These are phyloP conservation scores for Scheffersomyces ergatensis DNA, from an alignment of 805 yeast species.

Conservation along the genomic window DNA sequence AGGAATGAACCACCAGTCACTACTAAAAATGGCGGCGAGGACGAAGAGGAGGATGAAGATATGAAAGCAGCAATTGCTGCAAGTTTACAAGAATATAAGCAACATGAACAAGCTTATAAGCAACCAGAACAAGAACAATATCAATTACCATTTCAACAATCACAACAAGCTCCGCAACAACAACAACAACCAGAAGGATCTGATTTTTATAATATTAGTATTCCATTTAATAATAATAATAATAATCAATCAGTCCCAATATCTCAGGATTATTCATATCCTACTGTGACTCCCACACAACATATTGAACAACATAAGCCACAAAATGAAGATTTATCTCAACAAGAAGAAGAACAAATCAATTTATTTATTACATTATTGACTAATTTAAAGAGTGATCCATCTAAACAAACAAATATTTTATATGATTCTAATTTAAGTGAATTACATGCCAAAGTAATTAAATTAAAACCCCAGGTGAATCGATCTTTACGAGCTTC, in stretches of 20 bases:
- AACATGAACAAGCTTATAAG: slow-evolving; percentile 17
- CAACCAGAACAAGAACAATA: slow-evolving; percentile 4
- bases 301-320: slow-evolving; percentile 5
- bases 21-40: slow-evolving; percentile 12
- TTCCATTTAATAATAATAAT: slow-evolving; percentile 15
- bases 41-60: slow-evolving; percentile 74
- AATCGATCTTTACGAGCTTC: slow-evolving; percentile 58
- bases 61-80: slow-evolving; percentile 94
- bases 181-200: slow-evolving; percentile 12
- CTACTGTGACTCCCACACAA: slow-evolving; percentile 6
- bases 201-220: slow-evolving; percentile 26
- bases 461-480: slow-evolving; percentile 66
- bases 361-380: slow-evolving; percentile 68
- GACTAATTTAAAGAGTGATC: slow-evolving; percentile 46
- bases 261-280: slow-evolving; percentile 5
- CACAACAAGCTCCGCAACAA: slow-evolving; percentile 7
- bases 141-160: slow-evolving; percentile 10
- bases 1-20: slow-evolving; percentile 12
- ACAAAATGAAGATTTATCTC: slow-evolving; percentile 40
- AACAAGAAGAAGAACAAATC: slow-evolving; percentile 68
- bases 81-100: slow-evolving; percentile 71
- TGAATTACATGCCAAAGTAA: slow-evolving; percentile 57
- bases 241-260: neutral
- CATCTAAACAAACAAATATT: slow-evolving; percentile 38
- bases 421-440: slow-evolving; percentile 50